Conservation (phyloP, 2,329 filamentous ascomycete genomes). For the Fusarium piperis region DNA sequence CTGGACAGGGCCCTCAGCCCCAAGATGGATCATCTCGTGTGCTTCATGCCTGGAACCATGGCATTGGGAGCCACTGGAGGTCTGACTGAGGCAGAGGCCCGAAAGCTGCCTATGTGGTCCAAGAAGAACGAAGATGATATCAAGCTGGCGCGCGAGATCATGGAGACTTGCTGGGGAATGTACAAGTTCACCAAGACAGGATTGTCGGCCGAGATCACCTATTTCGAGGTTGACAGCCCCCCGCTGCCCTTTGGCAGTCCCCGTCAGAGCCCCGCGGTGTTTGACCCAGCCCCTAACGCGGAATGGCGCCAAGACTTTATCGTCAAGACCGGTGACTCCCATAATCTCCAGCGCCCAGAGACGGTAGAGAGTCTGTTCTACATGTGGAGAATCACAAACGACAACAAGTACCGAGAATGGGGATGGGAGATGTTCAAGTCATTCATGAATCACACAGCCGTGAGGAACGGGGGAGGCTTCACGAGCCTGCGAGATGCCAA, state of each 20-base stretch:
- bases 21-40: conserved; percentile 98
- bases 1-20: conserved; percentile 73
- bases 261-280: conserved; percentile 58
- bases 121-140: conserved; percentile 87
- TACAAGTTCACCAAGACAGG: conserved; percentile 91
- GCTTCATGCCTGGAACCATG: conserved; percentile 97
- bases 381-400: conserved; percentile 98
- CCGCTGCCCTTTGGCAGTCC: conserved; percentile 67
- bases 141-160: conserved; percentile 85
- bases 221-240: conserved; percentile 81
- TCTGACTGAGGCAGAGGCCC: conserved; percentile 77
- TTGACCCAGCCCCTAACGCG: conserved; percentile 63
- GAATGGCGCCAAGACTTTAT: conserved; percentile 81
- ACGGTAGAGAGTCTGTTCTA: conserved; percentile 97
- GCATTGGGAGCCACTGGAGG: conserved; percentile 88
- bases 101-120: conserved; percentile 77
- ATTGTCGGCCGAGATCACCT: conserved; percentile 92
- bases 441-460: conserved; percentile 86
- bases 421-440: conserved; percentile 98
- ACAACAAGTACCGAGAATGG: conserved; percentile 90
- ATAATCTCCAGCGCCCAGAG: conserved; percentile 95
- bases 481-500: conserved; percentile 83
- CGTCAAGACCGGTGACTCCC: conserved; percentile 83
- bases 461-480: conserved; percentile 82
- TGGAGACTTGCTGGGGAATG: conserved; percentile 98